A percentile compares a stretch with the other conserved stretches of the same genome.
Conservation (phyloP, 202 grass and related monocot species). For the Bolboschoenoplectus hybrid region DNA sequence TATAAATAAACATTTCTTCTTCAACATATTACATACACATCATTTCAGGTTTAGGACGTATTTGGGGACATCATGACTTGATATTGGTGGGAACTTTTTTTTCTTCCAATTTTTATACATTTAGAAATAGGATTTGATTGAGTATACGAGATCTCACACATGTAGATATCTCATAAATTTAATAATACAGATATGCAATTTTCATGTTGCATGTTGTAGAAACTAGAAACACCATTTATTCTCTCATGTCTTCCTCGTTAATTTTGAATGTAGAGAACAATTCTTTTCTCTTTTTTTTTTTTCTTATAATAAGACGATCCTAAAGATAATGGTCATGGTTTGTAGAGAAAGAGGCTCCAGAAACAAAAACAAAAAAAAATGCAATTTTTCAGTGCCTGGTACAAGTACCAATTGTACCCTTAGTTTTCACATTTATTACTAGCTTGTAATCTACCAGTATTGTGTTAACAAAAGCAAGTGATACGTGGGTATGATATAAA, state of each 20-base stretch:
- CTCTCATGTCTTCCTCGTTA: not conserved
- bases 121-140: constrained; percentile 11
- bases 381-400: not conserved
- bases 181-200: constrained; percentile 10
- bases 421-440: not conserved
- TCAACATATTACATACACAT: constrained; percentile 23
- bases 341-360: not conserved
- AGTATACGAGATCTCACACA: not conserved
- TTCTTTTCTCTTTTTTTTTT: not conserved
- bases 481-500: too few species aligned
- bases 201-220: constrained; percentile 22
- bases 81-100: not conserved
- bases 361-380: not conserved
- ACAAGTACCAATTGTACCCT: not conserved
- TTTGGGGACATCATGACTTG: not conserved
- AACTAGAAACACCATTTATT: constrained; percentile 13
- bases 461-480: too few species aligned
- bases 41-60: not conserved
- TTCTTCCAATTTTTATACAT: not conserved
- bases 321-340: not conserved
- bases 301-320: constrained; percentile 1
- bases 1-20: constrained; percentile 21
- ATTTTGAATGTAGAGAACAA: not conserved
- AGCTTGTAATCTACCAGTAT: not conserved
- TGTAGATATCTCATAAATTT: constrained; percentile 13